Conservation (phyloP, 2,329 filamentous ascomycete species). For the Acrocalymma vagum region DNA sequence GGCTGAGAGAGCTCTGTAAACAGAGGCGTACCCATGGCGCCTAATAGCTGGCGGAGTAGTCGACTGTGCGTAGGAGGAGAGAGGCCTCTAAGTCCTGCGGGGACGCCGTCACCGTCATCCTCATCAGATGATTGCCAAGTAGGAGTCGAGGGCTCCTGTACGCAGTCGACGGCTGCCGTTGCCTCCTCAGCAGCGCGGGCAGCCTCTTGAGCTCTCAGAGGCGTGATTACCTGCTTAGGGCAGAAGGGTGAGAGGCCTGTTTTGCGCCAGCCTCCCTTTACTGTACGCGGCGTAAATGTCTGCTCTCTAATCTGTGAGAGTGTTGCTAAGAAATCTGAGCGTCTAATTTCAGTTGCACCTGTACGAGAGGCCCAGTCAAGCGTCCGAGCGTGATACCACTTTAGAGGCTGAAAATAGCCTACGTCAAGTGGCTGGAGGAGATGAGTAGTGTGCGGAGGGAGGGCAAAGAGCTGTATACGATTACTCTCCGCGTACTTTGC, state of each 20-base stretch:
- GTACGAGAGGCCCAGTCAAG: slow-evolving; percentile 12
- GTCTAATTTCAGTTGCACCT: slow-evolving; percentile 4
- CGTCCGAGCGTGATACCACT: slow-evolving; percentile 13
- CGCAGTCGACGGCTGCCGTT: no score
- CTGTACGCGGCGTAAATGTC: slow-evolving; percentile 5
- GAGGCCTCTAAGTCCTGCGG: no score
- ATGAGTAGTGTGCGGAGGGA: slow-evolving; percentile 12
- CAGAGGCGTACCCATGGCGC: no score
- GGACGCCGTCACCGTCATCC: no score
- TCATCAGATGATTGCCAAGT: no score
- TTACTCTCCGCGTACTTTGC: slow-evolving; percentile 41
- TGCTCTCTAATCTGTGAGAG: slow-evolving; percentile 1
- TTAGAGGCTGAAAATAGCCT: slow-evolving; percentile 9
- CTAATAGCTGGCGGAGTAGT: no score
- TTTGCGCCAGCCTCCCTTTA: slow-evolving; percentile 6
- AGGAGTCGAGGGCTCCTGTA: no score
- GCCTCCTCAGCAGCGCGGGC: no score
- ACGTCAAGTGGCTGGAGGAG: slow-evolving; percentile 13
- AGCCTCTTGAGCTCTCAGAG: no score
- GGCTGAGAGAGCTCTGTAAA: no score
- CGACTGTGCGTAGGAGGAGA: no score
- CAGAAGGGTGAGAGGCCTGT: slow-evolving; percentile 3
- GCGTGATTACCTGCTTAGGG: no score
- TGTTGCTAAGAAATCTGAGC: slow-evolving; percentile 6
- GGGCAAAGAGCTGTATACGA: slow-evolving; percentile 31